phyloP scores from a whole-genome alignment of 2,329 filamentous ascomycete species.

The Colletotrichum sp. region DNA sequence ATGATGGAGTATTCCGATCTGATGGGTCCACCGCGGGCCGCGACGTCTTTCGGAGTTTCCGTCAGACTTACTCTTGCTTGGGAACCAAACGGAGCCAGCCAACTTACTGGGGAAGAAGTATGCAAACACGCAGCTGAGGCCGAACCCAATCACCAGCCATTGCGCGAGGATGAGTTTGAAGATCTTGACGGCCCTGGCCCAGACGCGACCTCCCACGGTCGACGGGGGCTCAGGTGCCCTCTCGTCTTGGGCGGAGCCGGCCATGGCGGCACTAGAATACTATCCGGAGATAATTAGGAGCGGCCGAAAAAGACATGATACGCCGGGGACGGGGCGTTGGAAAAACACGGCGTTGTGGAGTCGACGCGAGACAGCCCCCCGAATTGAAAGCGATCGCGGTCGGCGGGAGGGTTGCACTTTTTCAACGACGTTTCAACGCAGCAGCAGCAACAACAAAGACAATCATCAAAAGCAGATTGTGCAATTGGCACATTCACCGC shows the following conservation, averaged over 20 bases:
- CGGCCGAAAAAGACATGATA: not conserved
- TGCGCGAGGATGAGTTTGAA: constrained; percentile 54
- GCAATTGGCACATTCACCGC: not conserved
- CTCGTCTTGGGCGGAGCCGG: not conserved
- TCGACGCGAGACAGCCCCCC: not conserved
- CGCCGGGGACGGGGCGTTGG: not conserved
- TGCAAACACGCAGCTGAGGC: constrained; percentile 52
- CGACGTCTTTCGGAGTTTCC: constrained; percentile 42
- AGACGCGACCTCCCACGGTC: not conserved
- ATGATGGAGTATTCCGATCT: constrained; percentile 65
- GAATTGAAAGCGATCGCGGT: not conserved
- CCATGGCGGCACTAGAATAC: not conserved
- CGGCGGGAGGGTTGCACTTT: not conserved
- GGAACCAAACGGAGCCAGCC: not conserved
- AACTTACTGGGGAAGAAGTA: constrained; percentile 48
- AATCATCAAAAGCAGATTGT: not conserved
- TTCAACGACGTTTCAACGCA: not conserved
- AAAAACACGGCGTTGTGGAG: not conserved
- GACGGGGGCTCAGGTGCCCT: not conserved
- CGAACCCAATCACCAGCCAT: constrained; percentile 70
- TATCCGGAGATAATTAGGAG: not conserved
- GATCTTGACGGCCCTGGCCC: not conserved
- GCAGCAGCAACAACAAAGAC: not conserved
- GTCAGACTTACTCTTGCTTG: not conserved
- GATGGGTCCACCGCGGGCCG: constrained; percentile 51